These are phyloP conservation scores for Exidia glandulosa DNA, from an alignment of 768 basidiomycete species.

Conservation along the genomic window DNA sequence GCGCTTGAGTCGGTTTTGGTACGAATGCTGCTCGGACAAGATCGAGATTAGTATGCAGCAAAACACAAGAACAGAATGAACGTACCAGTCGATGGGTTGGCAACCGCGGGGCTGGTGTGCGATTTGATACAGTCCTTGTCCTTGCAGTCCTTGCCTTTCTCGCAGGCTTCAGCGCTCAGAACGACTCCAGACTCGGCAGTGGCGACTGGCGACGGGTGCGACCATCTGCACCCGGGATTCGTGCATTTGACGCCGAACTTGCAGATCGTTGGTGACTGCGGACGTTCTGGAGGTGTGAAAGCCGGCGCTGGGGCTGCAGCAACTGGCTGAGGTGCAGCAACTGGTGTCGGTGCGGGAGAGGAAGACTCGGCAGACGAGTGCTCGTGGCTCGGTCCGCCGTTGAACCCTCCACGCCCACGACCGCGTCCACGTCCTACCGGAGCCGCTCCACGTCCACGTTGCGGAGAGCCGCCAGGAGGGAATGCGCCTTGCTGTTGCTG, in stretches of 20 bases:
- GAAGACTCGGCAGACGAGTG: conserved; percentile 13
- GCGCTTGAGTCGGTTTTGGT: neutral
- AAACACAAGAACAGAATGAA: neutral
- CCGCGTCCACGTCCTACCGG: neutral
- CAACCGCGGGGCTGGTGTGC: conserved; percentile 80
- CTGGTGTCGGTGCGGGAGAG: conserved; percentile 34
- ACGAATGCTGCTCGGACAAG: conserved; percentile 1
- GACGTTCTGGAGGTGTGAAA: conserved; percentile 37
- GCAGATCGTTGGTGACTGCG: conserved; percentile 84
- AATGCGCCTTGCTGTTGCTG: conserved; percentile 27
- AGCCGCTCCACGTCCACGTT: neutral
- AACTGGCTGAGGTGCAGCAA: conserved; percentile 27
- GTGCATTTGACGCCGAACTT: conserved; percentile 88
- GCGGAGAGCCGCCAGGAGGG: conserved; percentile 47
- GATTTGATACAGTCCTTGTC: conserved; percentile 90
- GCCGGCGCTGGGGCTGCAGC: neutral
- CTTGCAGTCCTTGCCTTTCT: conserved; percentile 77
- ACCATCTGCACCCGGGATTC: conserved; percentile 79
- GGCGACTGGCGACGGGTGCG: conserved; percentile 95
- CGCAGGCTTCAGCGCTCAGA: conserved; percentile 86
- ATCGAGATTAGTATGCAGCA: neutral
- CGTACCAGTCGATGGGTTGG: conserved; percentile 33
- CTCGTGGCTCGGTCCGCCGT: neutral
- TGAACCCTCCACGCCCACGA: neutral
- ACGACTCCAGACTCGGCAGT: conserved; percentile 92